These are phyloP conservation scores for Edhazardia aedis DNA, from an alignment of 371 early-diverging fungal species.

Conservation along the genomic window DNA sequence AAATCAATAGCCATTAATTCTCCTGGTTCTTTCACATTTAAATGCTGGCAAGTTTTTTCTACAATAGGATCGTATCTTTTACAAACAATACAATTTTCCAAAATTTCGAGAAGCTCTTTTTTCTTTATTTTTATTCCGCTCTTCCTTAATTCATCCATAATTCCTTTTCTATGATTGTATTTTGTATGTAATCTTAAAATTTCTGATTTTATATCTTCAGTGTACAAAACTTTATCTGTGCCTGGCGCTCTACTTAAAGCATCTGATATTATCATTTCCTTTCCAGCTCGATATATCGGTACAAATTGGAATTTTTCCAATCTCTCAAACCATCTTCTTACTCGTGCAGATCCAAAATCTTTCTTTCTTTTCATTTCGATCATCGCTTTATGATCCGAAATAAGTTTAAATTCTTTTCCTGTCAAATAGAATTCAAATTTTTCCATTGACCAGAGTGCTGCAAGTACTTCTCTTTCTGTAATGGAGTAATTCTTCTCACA, in stretches of 20 bases:
- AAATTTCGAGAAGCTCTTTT: background rate
- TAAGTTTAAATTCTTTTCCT: background rate
- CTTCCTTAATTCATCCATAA: background rate
- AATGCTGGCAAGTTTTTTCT: background rate
- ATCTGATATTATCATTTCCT: background rate
- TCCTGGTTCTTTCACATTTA: too few relatives aligned
- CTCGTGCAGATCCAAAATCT: too few relatives aligned
- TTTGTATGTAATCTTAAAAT: background rate
- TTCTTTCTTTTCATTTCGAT: too few relatives aligned
- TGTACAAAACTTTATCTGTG: too few relatives aligned
- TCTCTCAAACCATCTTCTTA: too few relatives aligned
- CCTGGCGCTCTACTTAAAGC: background rate
- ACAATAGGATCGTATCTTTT: background rate
- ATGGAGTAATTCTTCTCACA: constrained; percentile 1
- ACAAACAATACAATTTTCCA: background rate
- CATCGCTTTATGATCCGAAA: too few relatives aligned
- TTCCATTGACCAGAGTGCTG: background rate
- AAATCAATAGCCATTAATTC: too few relatives aligned
- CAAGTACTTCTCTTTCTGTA: background rate
- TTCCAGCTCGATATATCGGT: background rate
- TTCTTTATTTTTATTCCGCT: background rate
- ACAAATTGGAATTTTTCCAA: background rate
- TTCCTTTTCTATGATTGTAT: background rate
- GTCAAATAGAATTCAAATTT: background rate
- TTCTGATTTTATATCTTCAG: too few relatives aligned